phyloP scores from a whole-genome alignment of 257 asterid species.

The Petrea volubilis region DNA sequence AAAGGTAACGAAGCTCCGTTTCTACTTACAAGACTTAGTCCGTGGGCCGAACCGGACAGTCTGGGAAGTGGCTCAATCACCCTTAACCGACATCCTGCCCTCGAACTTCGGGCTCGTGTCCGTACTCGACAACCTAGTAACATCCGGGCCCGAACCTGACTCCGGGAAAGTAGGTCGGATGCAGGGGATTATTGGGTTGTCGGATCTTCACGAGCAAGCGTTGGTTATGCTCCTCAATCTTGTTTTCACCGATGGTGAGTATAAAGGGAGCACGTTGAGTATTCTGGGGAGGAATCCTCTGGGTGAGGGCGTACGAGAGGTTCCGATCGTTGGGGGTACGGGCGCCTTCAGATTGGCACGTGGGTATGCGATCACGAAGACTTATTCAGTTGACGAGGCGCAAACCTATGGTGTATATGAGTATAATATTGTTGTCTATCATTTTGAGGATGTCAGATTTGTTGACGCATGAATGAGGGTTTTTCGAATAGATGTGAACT shows the following conservation, averaged over 20 bases:
- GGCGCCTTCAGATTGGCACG: constrained; percentile 38
- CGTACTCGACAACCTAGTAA: constrained; percentile 28
- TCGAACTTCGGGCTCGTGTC: constrained; percentile 22
- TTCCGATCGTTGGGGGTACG: constrained; percentile 41
- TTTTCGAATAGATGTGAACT: neutral
- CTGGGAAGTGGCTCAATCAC: constrained; percentile 18
- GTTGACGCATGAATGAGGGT: neutral
- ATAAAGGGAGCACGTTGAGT: constrained; percentile 34
- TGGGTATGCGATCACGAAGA: constrained; percentile 24
- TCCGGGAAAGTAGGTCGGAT: constrained; percentile 34
- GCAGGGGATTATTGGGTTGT: constrained; percentile 31
- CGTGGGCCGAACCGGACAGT: constrained; percentile 27
- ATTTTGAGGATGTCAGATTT: neutral
- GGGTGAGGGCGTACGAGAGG: constrained; percentile 10
- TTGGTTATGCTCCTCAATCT: constrained; percentile 32
- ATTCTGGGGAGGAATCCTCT: constrained; percentile 33
- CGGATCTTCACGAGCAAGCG: constrained; percentile 31
- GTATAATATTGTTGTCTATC: constrained; percentile 15
- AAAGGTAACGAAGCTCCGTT: constrained; percentile 26
- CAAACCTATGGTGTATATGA: constrained; percentile 11
- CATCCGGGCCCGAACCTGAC: constrained; percentile 16
- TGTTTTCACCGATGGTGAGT: constrained; percentile 29
- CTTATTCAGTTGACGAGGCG: constrained; percentile 10
- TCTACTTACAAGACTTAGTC: constrained; percentile 31
- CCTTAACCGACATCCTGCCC: constrained; percentile 11